Evolutionary conservation across 2,329 filamentous ascomycete species (phyloP), one percentile per base, ranked within the genome.

Genomic region (Grosmannia serpens): DNA sequence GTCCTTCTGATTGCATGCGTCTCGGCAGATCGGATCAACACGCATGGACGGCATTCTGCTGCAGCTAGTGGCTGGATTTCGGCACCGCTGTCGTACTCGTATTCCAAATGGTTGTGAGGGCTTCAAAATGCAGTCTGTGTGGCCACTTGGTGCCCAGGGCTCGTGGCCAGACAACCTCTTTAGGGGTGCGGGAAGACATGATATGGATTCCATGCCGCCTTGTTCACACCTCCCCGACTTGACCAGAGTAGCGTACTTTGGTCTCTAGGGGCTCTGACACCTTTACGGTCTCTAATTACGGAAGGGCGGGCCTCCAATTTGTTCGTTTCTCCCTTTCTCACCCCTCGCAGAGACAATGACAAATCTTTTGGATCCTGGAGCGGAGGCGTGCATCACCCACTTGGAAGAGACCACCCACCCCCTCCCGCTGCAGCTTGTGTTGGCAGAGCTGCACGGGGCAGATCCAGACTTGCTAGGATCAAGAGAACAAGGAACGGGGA

Each of bases 281-380:
- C 41, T 44, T 22, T 44, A 9, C 17, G 41, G 41, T 17, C 20
- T 44, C 41, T n/a, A 44, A 44, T n/a, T 44, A n/a, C 1, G 41
- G 41, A 22, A 44, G 20, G 46, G 22, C 22, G 11, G 46, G 22
- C 26, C 35, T 27, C 26, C 15, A 17, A 10, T 49, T 4, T n/a
- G n/a, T n/a, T n/a, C n/a, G n/a, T n/a, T 22, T 49, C 10, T 3
- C 17, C 22, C 22, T 4, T 49, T 13, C 46, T 49, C 46, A 8
- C n/a, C 10, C 46, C 46, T 49, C 46, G 52, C 44, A 33, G 29
- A 46, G 61, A 62, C 61, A 62, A 53, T 56, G 58, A 56, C 58
- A 59, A 59, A 59, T 59, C 53, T 56, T 27, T 38, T 26, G 15
- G 61, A 60, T 62, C 56, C 33, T 20, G 10, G 46, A 27, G 22